Evolutionary conservation across 495 filamentous ascomycete species (phyloP), one percentile per base, ranked within the genome.

Genomic region (Xylaria nigripes): DNA sequence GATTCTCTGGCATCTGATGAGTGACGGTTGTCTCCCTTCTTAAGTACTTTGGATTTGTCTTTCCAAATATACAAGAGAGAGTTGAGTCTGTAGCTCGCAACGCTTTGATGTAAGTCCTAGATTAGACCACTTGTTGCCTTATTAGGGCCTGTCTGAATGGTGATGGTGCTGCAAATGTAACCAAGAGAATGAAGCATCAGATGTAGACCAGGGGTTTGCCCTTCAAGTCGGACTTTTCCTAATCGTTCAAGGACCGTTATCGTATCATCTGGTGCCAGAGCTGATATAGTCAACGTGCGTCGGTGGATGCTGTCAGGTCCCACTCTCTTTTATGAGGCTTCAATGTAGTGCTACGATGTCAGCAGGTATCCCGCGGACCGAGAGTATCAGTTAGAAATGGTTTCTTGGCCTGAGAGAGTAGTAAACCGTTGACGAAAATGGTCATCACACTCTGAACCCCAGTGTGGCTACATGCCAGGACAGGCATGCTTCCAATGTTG

Each of bases 341-440:
- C 40, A 23, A 55, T 41, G 53, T 45, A 50, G 53, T 55, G 53
- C 40, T 55, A 50, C 53, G 46, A 50, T 46, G 53, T 55, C 53
- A 55, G 53, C 53, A 49, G 19, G 46, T 45, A 54, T 50, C 46
- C 32, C n/a, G 53, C 53, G 44, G 45, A 50, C 45, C 36, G 46
- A 46, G 9, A 41, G 32, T 16, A 30, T 40, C 51, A 54, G 34
- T 48, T 48, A 2, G 44, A 29, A 54, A 48, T 34, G 44, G 18
- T 54, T 40, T 36, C 45, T 45, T 24, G 27, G 43, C 23, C 21
- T 24, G 21, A 27, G 13, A 36, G 24, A 44, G 38, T 19, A 42
- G 53, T 25, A 48, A 55, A 15, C 32, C 24, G 46, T 21, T 55
- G 46, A 55, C 46, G 36, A 50, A 55, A 55, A 44, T 45, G 46